Evolutionary conservation across 2,329 filamentous ascomycete species (phyloP).

Genomic region (Fusarium paranaense): DNA sequence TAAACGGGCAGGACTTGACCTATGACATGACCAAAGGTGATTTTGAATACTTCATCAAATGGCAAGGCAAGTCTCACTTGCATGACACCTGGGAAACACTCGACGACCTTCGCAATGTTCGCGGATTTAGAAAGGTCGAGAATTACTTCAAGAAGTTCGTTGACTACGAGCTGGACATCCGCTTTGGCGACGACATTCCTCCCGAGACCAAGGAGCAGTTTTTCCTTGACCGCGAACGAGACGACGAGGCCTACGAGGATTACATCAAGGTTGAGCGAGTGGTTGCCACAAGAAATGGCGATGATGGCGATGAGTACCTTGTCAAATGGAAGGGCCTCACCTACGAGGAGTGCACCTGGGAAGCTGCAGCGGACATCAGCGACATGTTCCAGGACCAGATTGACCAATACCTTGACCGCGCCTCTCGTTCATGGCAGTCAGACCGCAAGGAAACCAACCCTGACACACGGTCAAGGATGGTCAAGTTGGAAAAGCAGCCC

Average conservation of each 20-base stretch:
- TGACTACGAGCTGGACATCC: slow-evolving; percentile 81
- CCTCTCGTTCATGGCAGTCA: slow-evolving; percentile 82
- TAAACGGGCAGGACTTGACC: slow-evolving; percentile 72
- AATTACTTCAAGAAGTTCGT: slow-evolving; percentile 93
- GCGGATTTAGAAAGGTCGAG: slow-evolving; percentile 88
- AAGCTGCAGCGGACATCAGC: slow-evolving; percentile 79
- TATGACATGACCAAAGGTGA: slow-evolving; percentile 74
- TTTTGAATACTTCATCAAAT: slow-evolving; percentile 95
- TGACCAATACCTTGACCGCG: slow-evolving; percentile 88
- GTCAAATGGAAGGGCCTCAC: slow-evolving; percentile 97
- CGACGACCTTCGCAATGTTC: slow-evolving; percentile 78
- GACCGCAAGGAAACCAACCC: slow-evolving; percentile 81
- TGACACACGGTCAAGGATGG: slow-evolving; percentile 79
- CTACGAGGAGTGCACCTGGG: slow-evolving; percentile 97
- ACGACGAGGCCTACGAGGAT: slow-evolving; percentile 88
- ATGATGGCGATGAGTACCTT: slow-evolving; percentile 86
- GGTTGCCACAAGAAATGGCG: slow-evolving; percentile 83
- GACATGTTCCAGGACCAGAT: slow-evolving; percentile 88
- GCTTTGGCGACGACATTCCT: slow-evolving; percentile 79
- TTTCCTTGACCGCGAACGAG: slow-evolving; percentile 92
- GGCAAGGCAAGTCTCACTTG: slow-evolving; percentile 94
- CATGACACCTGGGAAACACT: slow-evolving; percentile 96
- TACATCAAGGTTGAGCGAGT: slow-evolving; percentile 94
- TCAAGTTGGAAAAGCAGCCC: slow-evolving; percentile 82
- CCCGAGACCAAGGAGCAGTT: slow-evolving; percentile 93